phyloP scores from a whole-genome alignment of 805 yeast genomes.

The Kuraishia capsulata region DNA sequence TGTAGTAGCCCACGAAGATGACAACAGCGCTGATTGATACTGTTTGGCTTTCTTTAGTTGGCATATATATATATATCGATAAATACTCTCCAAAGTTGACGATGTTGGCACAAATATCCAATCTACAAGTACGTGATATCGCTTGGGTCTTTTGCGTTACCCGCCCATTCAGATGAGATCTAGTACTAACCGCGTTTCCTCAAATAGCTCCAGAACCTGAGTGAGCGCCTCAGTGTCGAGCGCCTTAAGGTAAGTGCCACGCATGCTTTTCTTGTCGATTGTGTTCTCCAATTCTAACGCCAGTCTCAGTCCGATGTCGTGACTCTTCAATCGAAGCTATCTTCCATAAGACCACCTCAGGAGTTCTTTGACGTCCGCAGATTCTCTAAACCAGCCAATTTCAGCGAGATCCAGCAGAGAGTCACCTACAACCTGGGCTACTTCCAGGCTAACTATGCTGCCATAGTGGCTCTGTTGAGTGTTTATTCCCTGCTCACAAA shows the following conservation, averaged over 20 bases:
- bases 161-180: too few relatives aligned
- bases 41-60: too few relatives aligned
- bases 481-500: constrained; percentile 86
- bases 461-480: constrained; percentile 62
- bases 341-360: constrained; percentile 78
- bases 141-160: too few relatives aligned
- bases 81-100: constrained; percentile 11
- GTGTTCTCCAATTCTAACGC: not conserved
- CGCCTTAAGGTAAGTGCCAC: constrained; percentile 27
- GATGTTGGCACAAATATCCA: constrained; percentile 28
- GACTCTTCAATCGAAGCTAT: constrained; percentile 50
- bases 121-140: constrained; percentile 28
- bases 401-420: constrained; percentile 83
- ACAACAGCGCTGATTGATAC: too few relatives aligned
- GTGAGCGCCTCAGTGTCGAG: constrained; percentile 42
- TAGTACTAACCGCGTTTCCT: too few relatives aligned
- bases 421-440: constrained; percentile 80
- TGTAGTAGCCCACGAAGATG: too few relatives aligned
- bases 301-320: constrained; percentile 33
- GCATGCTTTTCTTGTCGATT: constrained; percentile 1
- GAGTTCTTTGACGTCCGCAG: constrained; percentile 91
- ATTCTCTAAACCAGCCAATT: constrained; percentile 82
- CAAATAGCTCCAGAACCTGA: constrained; percentile 29
- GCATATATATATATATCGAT: too few relatives aligned
- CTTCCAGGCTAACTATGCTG: constrained; percentile 78